Conservation (phyloP, 768 basidiomycete species). For the Nevesoporus exiguus region DNA sequence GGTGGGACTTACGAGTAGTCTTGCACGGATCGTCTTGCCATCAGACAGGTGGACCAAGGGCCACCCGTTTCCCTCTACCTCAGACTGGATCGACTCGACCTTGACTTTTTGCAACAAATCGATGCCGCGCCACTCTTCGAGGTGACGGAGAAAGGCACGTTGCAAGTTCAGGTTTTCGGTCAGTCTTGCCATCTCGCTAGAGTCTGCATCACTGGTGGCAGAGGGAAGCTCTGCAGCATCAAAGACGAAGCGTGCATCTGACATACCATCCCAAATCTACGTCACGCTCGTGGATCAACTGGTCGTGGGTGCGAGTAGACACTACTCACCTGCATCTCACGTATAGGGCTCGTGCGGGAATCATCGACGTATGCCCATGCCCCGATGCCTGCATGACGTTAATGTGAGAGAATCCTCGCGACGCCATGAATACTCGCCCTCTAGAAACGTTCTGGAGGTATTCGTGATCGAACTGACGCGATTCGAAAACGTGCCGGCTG, state of each 20-base stretch:
- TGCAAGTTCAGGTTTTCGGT: constrained; percentile 95
- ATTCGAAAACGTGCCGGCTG: constrained; percentile 63
- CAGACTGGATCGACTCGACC: constrained; percentile 64
- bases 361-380: constrained; percentile 79
- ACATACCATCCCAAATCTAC: constrained; percentile 91
- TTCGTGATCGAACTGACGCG: constrained; percentile 85
- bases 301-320: not conserved
- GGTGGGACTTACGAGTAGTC: constrained; percentile 59
- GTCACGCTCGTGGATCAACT: not conserved
- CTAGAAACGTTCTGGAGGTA: constrained; percentile 61
- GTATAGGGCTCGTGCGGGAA: constrained; percentile 63
- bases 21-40: constrained; percentile 59
- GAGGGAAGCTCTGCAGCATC: constrained; percentile 44
- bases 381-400: constrained; percentile 57
- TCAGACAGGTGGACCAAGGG: constrained; percentile 74
- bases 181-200: constrained; percentile 68
- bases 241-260: constrained; percentile 75
- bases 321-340: constrained; percentile 76
- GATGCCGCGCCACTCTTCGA: constrained; percentile 51
- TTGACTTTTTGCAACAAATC: constrained; percentile 68
- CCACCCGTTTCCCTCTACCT: constrained; percentile 60
- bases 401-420: not conserved
- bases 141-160: constrained; percentile 67
- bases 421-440: constrained; percentile 40
- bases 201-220: constrained; percentile 26